Percentiles rank a stretch among this genome's conserved stretches.
These are phyloP conservation scores for Trichoderma afroharzianum DNA, from an alignment of 2,329 filamentous ascomycete genomes.

Conservation along the genomic window DNA sequence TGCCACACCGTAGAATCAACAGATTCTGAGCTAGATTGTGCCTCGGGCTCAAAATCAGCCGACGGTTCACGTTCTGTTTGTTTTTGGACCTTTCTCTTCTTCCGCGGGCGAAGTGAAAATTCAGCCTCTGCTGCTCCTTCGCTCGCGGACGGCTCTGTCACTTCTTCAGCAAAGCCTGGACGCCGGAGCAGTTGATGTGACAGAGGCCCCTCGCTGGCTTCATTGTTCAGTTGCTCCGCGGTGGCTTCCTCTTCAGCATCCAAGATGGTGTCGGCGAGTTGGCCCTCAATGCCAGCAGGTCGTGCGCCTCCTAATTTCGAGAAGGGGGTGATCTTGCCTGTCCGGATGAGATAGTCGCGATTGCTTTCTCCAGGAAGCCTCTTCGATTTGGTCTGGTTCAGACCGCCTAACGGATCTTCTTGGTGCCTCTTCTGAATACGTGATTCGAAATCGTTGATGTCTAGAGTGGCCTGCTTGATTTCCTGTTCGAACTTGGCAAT, in stretches of 20 bases:
- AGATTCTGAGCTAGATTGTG: constrained; percentile 31
- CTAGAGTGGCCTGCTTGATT: constrained; percentile 62
- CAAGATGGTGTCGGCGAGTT: constrained; percentile 71
- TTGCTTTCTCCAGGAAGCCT: constrained; percentile 76
- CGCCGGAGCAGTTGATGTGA: constrained; percentile 72
- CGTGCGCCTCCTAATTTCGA: constrained; percentile 69
- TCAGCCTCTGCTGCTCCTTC: constrained; percentile 42
- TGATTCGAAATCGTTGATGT: constrained; percentile 74
- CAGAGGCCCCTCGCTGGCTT: constrained; percentile 45
- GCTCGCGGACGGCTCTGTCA: neutral
- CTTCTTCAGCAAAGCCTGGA: constrained; percentile 61
- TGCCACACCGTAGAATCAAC: constrained; percentile 36
- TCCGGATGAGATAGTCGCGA: constrained; percentile 87
- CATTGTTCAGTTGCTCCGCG: constrained; percentile 38
- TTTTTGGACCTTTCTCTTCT: constrained; percentile 45
- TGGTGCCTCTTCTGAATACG: constrained; percentile 74
- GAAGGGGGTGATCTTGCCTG: constrained; percentile 96
- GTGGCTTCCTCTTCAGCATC: constrained; percentile 74
- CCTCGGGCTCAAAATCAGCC: constrained; percentile 44
- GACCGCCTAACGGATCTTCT: constrained; percentile 43
- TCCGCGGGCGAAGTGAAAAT: constrained; percentile 56
- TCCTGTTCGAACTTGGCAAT: constrained; percentile 63
- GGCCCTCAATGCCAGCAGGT: constrained; percentile 59
- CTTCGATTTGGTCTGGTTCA: constrained; percentile 47
- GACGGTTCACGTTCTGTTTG: constrained; percentile 37